Percentiles rank a stretch among this genome's conserved stretches.
Conservation (phyloP, 2,329 filamentous ascomycete species). For the Malbranchea zuffiana region DNA sequence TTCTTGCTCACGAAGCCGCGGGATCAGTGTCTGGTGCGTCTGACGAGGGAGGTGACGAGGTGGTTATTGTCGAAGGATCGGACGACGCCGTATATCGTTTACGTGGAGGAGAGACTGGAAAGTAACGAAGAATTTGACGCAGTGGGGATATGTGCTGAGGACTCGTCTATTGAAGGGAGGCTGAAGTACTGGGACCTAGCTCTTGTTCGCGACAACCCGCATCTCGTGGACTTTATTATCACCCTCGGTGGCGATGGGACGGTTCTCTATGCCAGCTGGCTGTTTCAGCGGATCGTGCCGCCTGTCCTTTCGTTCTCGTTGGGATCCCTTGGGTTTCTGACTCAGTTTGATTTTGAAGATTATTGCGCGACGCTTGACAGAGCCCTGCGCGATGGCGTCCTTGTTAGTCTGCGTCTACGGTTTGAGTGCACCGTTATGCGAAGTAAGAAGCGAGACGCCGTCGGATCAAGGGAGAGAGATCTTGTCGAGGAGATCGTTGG, state of each 20-base stretch:
- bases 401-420: slow-evolving; percentile 72
- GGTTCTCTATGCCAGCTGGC: slow-evolving; percentile 88
- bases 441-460: slow-evolving; percentile 31
- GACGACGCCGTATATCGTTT: slow-evolving; percentile 62
- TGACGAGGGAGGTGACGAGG: slow-evolving; percentile 63
- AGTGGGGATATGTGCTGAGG: slow-evolving; percentile 54
- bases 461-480: slow-evolving; percentile 43
- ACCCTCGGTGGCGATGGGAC: slow-evolving; percentile 94
- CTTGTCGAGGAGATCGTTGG: slow-evolving; percentile 76
- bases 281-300: slow-evolving; percentile 91
- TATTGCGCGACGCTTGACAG: slow-evolving; percentile 58
- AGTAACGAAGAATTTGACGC: slow-evolving; percentile 63
- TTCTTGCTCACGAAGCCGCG: slow-evolving; percentile 90
- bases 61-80: slow-evolving; percentile 71
- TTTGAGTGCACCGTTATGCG: slow-evolving; percentile 95
- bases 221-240: slow-evolving; percentile 87
- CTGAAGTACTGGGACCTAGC: slow-evolving; percentile 74
- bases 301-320: slow-evolving; percentile 85
- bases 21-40: slow-evolving; percentile 64
- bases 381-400: slow-evolving; percentile 73
- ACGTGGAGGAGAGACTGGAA: slow-evolving; percentile 64
- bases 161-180: slow-evolving; percentile 44
- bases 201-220: slow-evolving; percentile 65
- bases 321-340: slow-evolving; percentile 86
- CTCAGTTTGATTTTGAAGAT: slow-evolving; percentile 84